These are phyloP conservation scores for Nicotiana tabacum DNA, from an alignment of 257 asterid genomes.

Conservation along the genomic window DNA sequence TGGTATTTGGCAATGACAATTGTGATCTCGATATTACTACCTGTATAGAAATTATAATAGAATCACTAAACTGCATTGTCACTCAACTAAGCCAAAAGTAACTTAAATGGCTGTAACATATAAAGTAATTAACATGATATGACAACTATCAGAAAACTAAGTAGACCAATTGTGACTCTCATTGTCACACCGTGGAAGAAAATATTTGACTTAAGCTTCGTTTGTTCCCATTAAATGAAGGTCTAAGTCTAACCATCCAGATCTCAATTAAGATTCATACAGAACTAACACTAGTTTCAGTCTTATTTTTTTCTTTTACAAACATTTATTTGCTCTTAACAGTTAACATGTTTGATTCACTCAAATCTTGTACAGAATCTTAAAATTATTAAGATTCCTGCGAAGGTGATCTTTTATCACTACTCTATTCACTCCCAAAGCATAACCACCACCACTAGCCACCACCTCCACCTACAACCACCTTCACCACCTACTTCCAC, in stretches of 20 bases:
- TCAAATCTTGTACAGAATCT: neutral
- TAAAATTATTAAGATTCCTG: neutral
- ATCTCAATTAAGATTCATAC: no score
- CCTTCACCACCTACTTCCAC: neutral
- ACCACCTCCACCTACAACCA: neutral
- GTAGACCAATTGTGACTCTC: neutral
- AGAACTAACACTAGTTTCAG: no score
- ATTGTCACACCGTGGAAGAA: neutral
- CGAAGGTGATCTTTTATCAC: neutral
- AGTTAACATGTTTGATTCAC: neutral
- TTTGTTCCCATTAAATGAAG: neutral
- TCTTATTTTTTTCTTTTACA: neutral
- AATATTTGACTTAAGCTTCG: neutral
- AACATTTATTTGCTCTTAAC: neutral
- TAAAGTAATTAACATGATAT: neutral
- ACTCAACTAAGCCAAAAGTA: neutral
- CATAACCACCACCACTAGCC: neutral
- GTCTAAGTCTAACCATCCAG: neutral
- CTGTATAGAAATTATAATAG: neutral
- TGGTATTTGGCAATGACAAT: conserved; percentile 15
- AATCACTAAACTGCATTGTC: neutral
- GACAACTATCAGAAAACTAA: neutral
- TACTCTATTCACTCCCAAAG: neutral
- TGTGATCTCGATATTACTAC: neutral
- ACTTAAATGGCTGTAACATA: neutral